phyloP scores from a whole-genome alignment of 164 flowering plant species.

The Nymphaea colorata region DNA sequence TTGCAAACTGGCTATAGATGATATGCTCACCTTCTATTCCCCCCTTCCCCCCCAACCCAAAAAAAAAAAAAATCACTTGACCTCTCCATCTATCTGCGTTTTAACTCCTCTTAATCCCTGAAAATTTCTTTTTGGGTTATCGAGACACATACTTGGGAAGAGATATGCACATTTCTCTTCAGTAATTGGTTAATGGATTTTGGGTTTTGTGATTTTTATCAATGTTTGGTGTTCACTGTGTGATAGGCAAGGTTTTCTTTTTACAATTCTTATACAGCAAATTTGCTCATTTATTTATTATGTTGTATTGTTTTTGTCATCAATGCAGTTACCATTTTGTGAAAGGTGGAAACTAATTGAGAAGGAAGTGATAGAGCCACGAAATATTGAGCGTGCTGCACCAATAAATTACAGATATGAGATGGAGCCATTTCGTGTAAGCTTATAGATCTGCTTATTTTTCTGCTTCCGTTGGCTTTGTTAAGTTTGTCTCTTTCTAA shows the following conservation, averaged over 20 bases:
- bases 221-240: no score
- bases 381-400: slow-evolving; percentile 57
- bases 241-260: not conserved
- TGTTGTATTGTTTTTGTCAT: not conserved
- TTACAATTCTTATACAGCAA: not conserved
- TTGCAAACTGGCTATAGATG: no score
- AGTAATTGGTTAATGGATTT: not conserved
- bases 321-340: slow-evolving; percentile 71
- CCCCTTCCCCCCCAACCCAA: no score
- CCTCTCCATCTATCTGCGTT: no score
- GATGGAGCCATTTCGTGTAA: slow-evolving; percentile 88
- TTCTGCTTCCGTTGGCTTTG: not conserved
- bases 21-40: no score
- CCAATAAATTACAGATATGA: slow-evolving; percentile 76
- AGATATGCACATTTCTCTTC: not conserved
- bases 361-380: slow-evolving; percentile 91
- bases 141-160: no score
- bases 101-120: no score
- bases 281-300: not conserved
- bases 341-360: slow-evolving; percentile 97
- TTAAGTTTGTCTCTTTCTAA: not conserved
- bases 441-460: slow-evolving; percentile 6
- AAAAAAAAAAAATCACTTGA: no score
- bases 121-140: no score
- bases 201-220: not conserved